Conservation (phyloP, 2,329 filamentous ascomycete genomes). For the Colletotrichum gloeosporioides region DNA sequence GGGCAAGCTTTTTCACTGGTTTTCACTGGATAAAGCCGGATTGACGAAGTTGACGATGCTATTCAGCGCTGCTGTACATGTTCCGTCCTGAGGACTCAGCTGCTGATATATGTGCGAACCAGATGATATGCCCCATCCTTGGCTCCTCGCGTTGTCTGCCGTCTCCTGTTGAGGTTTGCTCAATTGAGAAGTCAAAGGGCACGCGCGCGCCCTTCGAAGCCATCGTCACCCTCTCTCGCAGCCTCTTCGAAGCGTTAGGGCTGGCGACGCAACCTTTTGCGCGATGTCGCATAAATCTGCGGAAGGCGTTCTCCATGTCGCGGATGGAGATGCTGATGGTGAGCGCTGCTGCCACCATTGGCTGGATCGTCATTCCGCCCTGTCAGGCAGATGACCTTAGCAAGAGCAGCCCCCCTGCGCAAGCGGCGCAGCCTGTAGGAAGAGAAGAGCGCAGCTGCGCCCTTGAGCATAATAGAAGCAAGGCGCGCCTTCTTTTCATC, state of each 20-base stretch:
- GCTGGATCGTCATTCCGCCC: background rate
- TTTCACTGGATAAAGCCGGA: background rate
- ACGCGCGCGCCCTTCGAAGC: slow-evolving; percentile 3
- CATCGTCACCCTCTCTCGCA: background rate
- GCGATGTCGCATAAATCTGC: background rate
- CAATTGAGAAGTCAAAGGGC: background rate
- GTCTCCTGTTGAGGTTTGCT: background rate
- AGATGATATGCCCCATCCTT: background rate
- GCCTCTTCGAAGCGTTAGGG: background rate
- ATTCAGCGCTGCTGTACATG: background rate
- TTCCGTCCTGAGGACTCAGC: background rate
- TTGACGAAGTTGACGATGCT: background rate
- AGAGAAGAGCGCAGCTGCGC: slow-evolving; percentile 11
- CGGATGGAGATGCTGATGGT: background rate
- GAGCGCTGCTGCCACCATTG: background rate
- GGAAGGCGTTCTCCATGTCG: background rate
- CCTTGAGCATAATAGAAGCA: background rate
- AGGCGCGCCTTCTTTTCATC: background rate
- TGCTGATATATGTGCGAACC: background rate
- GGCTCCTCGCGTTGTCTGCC: background rate
- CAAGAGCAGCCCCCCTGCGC: background rate
- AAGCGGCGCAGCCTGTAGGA: slow-evolving; percentile 6
- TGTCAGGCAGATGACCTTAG: background rate
- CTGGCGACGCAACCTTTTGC: background rate
- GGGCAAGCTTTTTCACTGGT: background rate